Evolutionary conservation across 768 basidiomycete genomes (phyloP), one percentile per base, ranked within the genome.

Genomic region (Boletellus ananas): DNA sequence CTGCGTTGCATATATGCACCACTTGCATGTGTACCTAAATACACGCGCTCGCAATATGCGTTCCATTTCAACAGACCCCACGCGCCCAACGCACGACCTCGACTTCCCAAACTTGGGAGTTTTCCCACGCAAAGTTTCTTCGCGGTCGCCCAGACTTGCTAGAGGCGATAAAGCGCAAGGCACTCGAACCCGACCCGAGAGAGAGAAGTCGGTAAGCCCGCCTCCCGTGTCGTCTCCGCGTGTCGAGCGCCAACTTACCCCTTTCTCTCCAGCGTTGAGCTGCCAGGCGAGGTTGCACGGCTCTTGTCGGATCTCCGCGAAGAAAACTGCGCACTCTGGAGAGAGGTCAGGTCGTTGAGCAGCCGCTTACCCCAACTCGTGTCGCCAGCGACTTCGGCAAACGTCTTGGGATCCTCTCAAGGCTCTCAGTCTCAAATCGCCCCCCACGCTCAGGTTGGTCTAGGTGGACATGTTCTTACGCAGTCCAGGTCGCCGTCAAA

Each of bases 101-200:
- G 12, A 84, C 89, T 61, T 82, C 85, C 33, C 88, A 92, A 68
- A 86, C 83, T 4, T 91, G 89, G 88, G 90, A 92, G 64, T 92
- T 94, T 67, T 87, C 85, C 4, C 90, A 94, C 65, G 83, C 83
- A 67, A 89, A 90, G 60, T 92, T 93, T 68, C 73, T 90, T 18
- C 85, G 87, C 37, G 90, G 81, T 0, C 80, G 87, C 10, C 83
- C 85, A 21, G 90, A 92, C 64, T 73, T 92, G 37, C 74, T 92
- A 11, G 88, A 91, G 60, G 86, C 86, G 59, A 93, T 93, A 63
- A 90, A 88, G 67, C 81, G 90, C 50, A 92, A 91, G 70, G 86
- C 88, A 0, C 70, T 90, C 14, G 88, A 91, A 58, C 87, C 87
- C 0, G 88, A 90, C 69, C 85, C 85, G 4, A 79, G 76, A 11